Evolutionary conservation across 2,329 filamentous ascomycete species (phyloP).

Genomic region (Hypoxylon sp.): DNA sequence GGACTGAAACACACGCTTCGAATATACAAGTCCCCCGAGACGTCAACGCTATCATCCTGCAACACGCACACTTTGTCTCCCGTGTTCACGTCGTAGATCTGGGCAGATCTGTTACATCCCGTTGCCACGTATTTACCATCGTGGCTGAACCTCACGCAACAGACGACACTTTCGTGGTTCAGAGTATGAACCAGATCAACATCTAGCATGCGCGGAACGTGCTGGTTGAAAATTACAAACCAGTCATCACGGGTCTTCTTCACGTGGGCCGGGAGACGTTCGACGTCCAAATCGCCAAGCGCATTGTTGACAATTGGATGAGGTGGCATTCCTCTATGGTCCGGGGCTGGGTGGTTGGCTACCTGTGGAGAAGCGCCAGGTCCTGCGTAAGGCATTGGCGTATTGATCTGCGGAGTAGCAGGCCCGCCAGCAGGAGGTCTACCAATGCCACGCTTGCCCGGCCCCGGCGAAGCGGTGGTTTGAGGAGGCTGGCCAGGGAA

Average conservation of each 20-base stretch:
- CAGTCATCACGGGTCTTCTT: slow-evolving; percentile 93
- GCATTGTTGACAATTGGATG: slow-evolving; percentile 68
- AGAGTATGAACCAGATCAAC: slow-evolving; percentile 95
- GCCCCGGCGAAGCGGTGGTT: slow-evolving; percentile 87
- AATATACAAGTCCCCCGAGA: slow-evolving; percentile 94
- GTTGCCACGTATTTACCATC: slow-evolving; percentile 97
- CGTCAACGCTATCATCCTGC: slow-evolving; percentile 88
- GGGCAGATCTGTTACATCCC: slow-evolving; percentile 97
- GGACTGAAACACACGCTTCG: slow-evolving; percentile 98
- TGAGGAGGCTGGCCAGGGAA: slow-evolving; percentile 87
- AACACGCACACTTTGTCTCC: slow-evolving; percentile 90
- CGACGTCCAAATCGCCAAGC: slow-evolving; percentile 87
- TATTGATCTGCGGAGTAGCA: slow-evolving; percentile 92
- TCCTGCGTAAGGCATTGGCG: slow-evolving; percentile 86
- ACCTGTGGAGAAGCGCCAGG: slow-evolving; percentile 87
- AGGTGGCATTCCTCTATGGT: slow-evolving; percentile 69
- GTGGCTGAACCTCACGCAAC: slow-evolving; percentile 95
- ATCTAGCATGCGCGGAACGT: slow-evolving; percentile 88
- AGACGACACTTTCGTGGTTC: slow-evolving; percentile 94
- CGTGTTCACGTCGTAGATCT: slow-evolving; percentile 93
- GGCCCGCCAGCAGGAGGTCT: slow-evolving; percentile 75
- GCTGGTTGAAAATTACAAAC: slow-evolving; percentile 97
- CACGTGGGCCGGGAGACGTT: slow-evolving; percentile 83
- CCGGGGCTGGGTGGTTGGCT: slow-evolving; percentile 80
- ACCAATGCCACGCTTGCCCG: slow-evolving; percentile 75